phyloP scores from a whole-genome alignment of 768 basidiomycete species.

The Heimioporus sp. region DNA sequence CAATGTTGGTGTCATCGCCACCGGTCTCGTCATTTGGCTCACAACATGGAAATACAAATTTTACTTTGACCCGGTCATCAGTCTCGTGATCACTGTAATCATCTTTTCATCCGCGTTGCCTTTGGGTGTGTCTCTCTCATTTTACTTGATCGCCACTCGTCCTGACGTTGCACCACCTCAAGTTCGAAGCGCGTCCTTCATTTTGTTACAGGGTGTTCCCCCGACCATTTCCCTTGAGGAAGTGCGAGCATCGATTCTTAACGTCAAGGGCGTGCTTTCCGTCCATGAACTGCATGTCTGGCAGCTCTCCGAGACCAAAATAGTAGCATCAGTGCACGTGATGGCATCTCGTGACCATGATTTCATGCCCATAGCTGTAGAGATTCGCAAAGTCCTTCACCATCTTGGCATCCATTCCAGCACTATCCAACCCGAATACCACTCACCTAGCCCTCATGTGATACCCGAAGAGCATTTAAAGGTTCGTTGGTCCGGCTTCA shows the following conservation, averaged over 20 bases:
- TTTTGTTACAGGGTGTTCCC: constrained; percentile 93
- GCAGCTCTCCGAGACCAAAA: constrained; percentile 94
- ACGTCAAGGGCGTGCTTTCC: constrained; percentile 76
- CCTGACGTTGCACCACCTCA: constrained; percentile 13
- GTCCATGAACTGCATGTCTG: constrained; percentile 96
- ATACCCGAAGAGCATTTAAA: constrained; percentile 48
- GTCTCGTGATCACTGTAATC: constrained; percentile 90
- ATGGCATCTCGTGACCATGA: constrained; percentile 77
- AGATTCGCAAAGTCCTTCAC: constrained; percentile 84
- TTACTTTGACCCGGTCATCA: constrained; percentile 92
- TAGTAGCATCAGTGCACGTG: constrained; percentile 95
- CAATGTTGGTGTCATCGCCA: constrained; percentile 95
- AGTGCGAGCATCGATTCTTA: constrained; percentile 76
- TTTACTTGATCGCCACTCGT: background rate
- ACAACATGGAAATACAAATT: constrained; percentile 81
- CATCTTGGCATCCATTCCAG: constrained; percentile 91
- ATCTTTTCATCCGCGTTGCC: constrained; percentile 96
- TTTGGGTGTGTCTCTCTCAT: constrained; percentile 52
- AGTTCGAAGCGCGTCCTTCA: constrained; percentile 92
- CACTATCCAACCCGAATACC: constrained; percentile 92
- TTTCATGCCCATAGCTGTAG: constrained; percentile 87
- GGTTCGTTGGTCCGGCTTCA: constrained; percentile 33
- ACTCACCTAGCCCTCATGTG: constrained; percentile 31
- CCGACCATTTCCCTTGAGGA: constrained; percentile 86
- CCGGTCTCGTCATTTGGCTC: constrained; percentile 93